Evolutionary conservation across 2,329 filamentous ascomycete species (phyloP).

Genomic region (Colletotrichum endophyticum): DNA sequence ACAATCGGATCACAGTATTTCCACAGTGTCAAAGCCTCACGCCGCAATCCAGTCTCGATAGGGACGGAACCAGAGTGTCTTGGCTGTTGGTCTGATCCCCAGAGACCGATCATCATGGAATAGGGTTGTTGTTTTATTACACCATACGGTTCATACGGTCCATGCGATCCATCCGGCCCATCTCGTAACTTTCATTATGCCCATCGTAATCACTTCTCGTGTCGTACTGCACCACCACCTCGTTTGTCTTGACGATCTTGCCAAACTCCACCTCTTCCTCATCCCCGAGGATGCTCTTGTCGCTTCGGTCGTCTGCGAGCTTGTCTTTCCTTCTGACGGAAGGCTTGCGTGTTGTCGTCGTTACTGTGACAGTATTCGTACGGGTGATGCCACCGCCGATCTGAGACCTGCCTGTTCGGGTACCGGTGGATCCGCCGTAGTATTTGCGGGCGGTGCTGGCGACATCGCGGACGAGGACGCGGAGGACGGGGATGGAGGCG

Average conservation of each 20-base stretch:
- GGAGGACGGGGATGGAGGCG: constrained; percentile 19
- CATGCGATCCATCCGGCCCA: constrained; percentile 12
- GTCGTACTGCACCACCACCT: constrained; percentile 23
- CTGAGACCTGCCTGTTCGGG: neutral
- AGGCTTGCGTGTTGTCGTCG: neutral
- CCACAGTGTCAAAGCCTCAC: neutral
- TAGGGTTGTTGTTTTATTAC: neutral
- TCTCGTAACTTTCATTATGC: neutral
- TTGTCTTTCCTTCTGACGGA: constrained; percentile 5
- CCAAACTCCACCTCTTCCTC: constrained; percentile 10
- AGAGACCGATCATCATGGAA: neutral
- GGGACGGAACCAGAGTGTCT: neutral
- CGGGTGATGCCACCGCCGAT: neutral
- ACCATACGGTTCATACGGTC: constrained; percentile 8
- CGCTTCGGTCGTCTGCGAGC: constrained; percentile 17
- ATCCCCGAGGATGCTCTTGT: constrained; percentile 10
- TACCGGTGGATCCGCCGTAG: constrained; percentile 1
- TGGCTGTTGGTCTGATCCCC: neutral
- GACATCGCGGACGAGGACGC: constrained; percentile 18
- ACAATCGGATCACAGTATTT: neutral
- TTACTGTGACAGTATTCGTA: constrained; percentile 1
- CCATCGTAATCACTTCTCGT: neutral
- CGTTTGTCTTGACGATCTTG: constrained; percentile 24
- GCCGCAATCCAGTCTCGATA: neutral
- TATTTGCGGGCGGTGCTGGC: neutral